A percentile compares a stretch with the other conserved stretches of the same genome.
phyloP scores from a whole-genome alignment of 2,329 filamentous ascomycete genomes.

The Phialophora tarda region DNA sequence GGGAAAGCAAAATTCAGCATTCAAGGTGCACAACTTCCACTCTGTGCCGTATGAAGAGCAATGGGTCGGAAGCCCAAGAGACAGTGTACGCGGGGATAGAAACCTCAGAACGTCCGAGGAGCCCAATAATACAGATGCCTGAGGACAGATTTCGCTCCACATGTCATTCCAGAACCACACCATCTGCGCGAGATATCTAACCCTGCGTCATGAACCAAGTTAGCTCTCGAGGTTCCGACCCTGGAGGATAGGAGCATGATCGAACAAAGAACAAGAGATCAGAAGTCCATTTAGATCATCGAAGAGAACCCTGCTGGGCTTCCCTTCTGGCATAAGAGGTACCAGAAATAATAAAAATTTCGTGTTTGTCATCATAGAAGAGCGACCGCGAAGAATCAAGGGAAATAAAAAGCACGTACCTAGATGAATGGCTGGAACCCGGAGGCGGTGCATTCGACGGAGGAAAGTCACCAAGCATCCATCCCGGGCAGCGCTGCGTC shows the following conservation, averaged over 20 bases:
- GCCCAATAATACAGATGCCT: not conserved
- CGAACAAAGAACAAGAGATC: constrained; percentile 50
- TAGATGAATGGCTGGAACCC: not conserved
- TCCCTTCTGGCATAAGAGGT: constrained; percentile 90
- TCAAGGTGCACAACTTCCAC: not conserved
- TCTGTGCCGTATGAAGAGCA: not conserved
- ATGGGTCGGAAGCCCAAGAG: not conserved
- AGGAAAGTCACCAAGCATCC: not conserved
- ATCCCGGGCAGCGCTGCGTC: not conserved
- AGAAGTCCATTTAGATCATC: constrained; percentile 90
- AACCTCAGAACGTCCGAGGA: not conserved
- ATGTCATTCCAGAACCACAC: not conserved
- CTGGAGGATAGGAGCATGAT: not conserved
- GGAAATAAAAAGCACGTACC: constrained; percentile 18
- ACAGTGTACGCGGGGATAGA: not conserved
- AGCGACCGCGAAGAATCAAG: constrained; percentile 30
- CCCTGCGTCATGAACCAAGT: not conserved
- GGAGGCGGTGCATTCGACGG: not conserved
- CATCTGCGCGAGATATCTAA: not conserved
- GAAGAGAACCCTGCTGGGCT: constrained; percentile 54
- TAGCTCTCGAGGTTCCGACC: not conserved
- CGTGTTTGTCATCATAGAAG: constrained; percentile 72
- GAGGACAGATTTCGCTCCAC: not conserved
- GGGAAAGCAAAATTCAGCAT: not conserved
- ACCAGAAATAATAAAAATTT: constrained; percentile 74